Base-by-base conservation (phyloP, 169 alveolate species). In the Plasmodium reichenowi region DNA sequence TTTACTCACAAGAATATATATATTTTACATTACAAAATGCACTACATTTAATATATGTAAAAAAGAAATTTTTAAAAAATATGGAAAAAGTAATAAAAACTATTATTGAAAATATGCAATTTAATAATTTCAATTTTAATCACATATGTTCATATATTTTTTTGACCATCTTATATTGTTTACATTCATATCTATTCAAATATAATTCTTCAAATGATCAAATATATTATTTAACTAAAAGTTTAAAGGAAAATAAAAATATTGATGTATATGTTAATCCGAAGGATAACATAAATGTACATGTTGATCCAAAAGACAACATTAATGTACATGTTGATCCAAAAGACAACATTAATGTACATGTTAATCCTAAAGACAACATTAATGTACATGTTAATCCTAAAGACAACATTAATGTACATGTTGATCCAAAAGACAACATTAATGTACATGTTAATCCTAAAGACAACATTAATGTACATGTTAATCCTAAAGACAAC, bases 71-170 rank as follows among this genome's bases (percentile, higher is more conserved):
- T 60, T 45, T 83, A 68, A 68, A 24, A 56, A 83, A 83, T 83
- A 68, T 83, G 58, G 91, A 83, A 62, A 83, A 83, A 68, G 91
- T 60, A 72, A 70, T 83, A 12, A 83, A 83, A 83, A 83, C 74
- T 48, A 83, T 83, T 56, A 59, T 83, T 48, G 91, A 83, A 68
- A 60, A 83, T 68, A 83, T 83, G 5, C 75, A 20, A 67, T 68
- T 83, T 32, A 72, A 83, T 5, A 54, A 83, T 72, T 58, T 83
- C 47, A 50, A 26, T 83, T 83, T 83, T 59, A 59, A 67, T 56
- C 38, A 83, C 45, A 43, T 43, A 45, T 68, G 68, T 47, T 62
- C 74, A 72, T 83, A 54, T 68, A 48, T 63, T 63, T 56, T 83
- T 20, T 50, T 83, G 26, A 83, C 80, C 52, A 83, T 83, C 70